These are phyloP conservation scores for Suhomyces pyralidae DNA, from an alignment of 805 yeast species.

Conservation along the genomic window DNA sequence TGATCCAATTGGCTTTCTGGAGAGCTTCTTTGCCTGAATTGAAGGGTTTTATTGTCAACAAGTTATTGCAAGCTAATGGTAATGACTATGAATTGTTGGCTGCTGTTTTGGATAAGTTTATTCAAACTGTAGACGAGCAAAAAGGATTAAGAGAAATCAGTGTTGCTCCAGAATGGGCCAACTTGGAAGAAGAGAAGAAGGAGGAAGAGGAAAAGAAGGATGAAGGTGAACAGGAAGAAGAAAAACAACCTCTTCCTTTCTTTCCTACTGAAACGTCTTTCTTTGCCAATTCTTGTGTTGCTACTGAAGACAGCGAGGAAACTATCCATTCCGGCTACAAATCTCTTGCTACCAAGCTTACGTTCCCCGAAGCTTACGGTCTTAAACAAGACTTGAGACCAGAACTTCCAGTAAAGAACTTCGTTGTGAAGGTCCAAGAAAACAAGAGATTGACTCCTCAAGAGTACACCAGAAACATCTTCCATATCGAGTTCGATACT, in stretches of 20 bases:
- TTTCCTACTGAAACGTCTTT: conserved; percentile 66
- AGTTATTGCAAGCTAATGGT: conserved; percentile 77
- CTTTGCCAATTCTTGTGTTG: conserved; percentile 54
- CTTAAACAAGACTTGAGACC: conserved; percentile 70
- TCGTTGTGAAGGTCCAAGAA: conserved; percentile 84
- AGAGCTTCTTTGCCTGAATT: conserved; percentile 59
- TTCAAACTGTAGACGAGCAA: conserved; percentile 54
- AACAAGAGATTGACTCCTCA: conserved; percentile 87
- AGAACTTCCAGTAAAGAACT: conserved; percentile 81
- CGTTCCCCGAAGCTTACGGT: conserved; percentile 78
- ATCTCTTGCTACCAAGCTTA: conserved; percentile 64
- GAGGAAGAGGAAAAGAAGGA: conserved; percentile 18
- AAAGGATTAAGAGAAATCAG: conserved; percentile 37
- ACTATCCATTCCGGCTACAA: conserved; percentile 31
- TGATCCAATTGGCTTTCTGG: conserved; percentile 82
- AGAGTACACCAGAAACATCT: conserved; percentile 89
- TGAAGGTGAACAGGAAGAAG: conserved; percentile 23
- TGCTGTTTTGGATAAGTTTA: conserved; percentile 62
- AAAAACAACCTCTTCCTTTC: conserved; percentile 37
- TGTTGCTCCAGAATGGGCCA: conserved; percentile 32
- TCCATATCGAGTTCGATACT: conserved; percentile 93
- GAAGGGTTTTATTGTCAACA: conserved; percentile 66
- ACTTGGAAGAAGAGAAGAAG: conserved; percentile 31
- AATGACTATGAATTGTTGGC: conserved; percentile 77
- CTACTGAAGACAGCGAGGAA: conserved; percentile 36